Conservation (phyloP, 1,284 basidiomycete genomes). For the Naganishia albida region DNA sequence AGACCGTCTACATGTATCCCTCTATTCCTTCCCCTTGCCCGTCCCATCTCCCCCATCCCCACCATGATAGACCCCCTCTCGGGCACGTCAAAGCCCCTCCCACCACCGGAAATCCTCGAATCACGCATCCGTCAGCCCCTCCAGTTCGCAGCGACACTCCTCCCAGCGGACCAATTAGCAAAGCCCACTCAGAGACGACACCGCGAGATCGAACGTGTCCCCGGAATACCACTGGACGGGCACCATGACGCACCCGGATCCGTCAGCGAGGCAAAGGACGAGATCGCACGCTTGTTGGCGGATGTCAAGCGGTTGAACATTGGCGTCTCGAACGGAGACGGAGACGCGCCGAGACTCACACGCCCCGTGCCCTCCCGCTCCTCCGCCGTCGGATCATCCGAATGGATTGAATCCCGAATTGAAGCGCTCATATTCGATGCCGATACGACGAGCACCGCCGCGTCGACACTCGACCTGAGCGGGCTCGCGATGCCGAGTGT, state of each 20-base stretch:
- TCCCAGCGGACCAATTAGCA: constrained; percentile 38
- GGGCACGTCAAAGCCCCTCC: constrained; percentile 47
- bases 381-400: constrained; percentile 1
- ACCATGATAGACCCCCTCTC: constrained; percentile 45
- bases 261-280: constrained; percentile 25
- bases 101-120: constrained; percentile 43
- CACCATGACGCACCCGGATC: neutral
- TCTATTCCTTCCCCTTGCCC: neutral
- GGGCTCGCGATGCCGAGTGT: constrained; percentile 9
- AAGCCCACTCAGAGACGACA: neutral
- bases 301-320: constrained; percentile 15
- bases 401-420: constrained; percentile 24
- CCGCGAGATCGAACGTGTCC: constrained; percentile 17
- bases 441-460: neutral
- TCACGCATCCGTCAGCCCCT: constrained; percentile 40
- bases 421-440: constrained; percentile 18
- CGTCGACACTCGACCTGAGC: constrained; percentile 2
- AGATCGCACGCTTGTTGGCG: constrained; percentile 14
- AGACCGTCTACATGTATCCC: no score
- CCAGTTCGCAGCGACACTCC: constrained; percentile 47
- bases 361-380: neutral
- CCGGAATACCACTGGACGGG: constrained; percentile 7
- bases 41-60: neutral
- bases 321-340: constrained; percentile 1
- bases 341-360: neutral